Percentiles rank a stretch among this genome's conserved stretches.
phyloP scores from a whole-genome alignment of 176 grass and related monocot genomes.

The Eremochloa ophiuroides region DNA sequence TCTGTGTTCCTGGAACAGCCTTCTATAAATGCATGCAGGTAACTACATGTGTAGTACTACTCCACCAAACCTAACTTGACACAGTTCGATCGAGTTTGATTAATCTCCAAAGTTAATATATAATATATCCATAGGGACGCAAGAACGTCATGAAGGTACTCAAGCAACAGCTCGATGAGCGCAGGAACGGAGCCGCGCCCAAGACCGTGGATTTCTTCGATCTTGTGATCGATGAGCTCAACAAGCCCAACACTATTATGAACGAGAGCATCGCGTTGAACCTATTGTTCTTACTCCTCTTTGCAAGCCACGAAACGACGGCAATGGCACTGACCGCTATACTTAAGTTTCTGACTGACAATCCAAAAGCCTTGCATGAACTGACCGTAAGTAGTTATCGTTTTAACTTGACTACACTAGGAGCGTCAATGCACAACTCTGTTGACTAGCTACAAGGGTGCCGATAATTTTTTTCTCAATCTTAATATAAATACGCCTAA shows the following conservation, averaged over 20 bases:
- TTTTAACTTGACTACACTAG: too few relatives aligned
- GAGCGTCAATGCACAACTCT: too few relatives aligned
- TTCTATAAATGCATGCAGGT: conserved; percentile 54
- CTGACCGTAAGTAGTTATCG: conserved; percentile 46
- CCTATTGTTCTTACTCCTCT: conserved; percentile 41
- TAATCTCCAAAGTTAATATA: too few relatives aligned
- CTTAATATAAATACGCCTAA: too few relatives aligned
- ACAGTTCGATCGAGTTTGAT: too few relatives aligned
- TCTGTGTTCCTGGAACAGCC: conserved; percentile 42
- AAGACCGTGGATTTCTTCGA: conserved; percentile 27
- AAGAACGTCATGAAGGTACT: conserved; percentile 34
- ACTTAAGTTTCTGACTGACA: not conserved
- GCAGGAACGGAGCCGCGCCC: not conserved
- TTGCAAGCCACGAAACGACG: conserved; percentile 53
- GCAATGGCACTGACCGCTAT: conserved; percentile 33
- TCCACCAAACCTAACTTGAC: too few relatives aligned
- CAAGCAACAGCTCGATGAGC: conserved; percentile 25
- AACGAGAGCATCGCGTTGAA: not conserved
- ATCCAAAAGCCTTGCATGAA: conserved; percentile 30
- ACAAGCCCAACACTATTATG: not conserved
- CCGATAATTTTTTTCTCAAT: too few relatives aligned
- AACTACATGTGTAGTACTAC: too few relatives aligned
- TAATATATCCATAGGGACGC: too few relatives aligned
- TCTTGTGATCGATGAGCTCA: not conserved
- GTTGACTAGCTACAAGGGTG: too few relatives aligned